Evolutionary conservation across 1,139 yeast genomes (phyloP), one percentile per base, ranked within the genome.

Genomic region (Arxiozyma telluris): DNA sequence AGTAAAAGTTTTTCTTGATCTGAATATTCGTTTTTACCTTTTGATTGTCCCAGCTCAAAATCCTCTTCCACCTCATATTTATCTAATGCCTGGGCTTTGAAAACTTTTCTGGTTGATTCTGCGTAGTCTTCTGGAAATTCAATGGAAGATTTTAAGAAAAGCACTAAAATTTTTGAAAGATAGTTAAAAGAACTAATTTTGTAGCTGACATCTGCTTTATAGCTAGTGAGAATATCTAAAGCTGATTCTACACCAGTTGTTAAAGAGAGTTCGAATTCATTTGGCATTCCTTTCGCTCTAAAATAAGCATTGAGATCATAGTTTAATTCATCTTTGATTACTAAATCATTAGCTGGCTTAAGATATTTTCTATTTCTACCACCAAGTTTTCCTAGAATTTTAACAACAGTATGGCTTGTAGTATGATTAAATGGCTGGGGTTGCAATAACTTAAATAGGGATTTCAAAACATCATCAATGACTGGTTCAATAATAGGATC

Each of bases 401-500:
- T 79, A 54, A 93, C 83, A 0, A 98, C 93, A 0, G 96, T 89
- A 65, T 94, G 99, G 22, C 96, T 86, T 62, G 91, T 96, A 59
- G 90, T 97, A 53, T 79, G 79, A 59, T 84, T 87, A 67, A 90
- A 90, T 0, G 98, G 98, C 45, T 90, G 79, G 0, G 98, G 98
- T 59, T 84, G 84, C 59, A 94, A 73, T 61, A 93, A 95, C 59
- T 82, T 85, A 94, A 97, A 94, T 49, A 94, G 74, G 0, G 97
- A 96, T 38, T 85, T 83, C 89, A 90, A 87, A 1, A 94, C 90
- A 61, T 93, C 97, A 56, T 87, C 94, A 58, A 91, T 82, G 1
- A 90, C 97, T 0, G 98, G 98, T 64, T 90, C 98, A 57, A 94
- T 83, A 67, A 93, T 89, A 1, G 98, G 98, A 64, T 94, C 98